These are phyloP conservation scores for Sphagnum magellanicum DNA, from an alignment of 228 moss, liverwort and hornwort species.

Conservation along the genomic window DNA sequence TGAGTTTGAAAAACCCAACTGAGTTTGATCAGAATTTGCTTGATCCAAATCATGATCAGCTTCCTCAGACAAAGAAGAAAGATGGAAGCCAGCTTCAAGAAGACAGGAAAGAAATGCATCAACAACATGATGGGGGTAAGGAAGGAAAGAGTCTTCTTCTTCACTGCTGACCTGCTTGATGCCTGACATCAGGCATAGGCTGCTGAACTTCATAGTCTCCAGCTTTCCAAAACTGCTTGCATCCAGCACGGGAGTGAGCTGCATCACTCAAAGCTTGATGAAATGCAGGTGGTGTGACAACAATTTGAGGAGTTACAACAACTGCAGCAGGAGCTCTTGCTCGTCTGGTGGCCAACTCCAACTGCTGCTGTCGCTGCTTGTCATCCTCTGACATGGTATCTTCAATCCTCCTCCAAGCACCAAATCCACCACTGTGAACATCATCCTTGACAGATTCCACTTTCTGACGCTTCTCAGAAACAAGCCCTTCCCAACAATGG, in stretches of 20 bases:
- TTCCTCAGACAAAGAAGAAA: too few relatives aligned
- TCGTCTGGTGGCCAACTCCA: conserved; percentile 7
- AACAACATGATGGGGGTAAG: too few relatives aligned
- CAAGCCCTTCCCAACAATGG: conserved; percentile 18
- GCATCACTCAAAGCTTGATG: conserved; percentile 22
- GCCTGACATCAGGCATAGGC: conserved; percentile 16
- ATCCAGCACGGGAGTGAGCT: conserved; percentile 12
- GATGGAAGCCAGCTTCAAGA: too few relatives aligned
- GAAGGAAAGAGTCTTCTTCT: too few relatives aligned
- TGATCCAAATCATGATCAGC: too few relatives aligned
- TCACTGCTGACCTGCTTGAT: conserved; percentile 27
- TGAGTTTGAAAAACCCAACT: too few relatives aligned
- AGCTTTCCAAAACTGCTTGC: conserved; percentile 55
- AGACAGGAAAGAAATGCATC: too few relatives aligned
- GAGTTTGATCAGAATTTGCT: too few relatives aligned
- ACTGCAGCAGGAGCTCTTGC: conserved; percentile 1
- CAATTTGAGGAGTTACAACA: conserved; percentile 17
- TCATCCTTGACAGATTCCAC: conserved; percentile 27
- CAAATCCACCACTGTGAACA: conserved; percentile 3
- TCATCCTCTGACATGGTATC: conserved; percentile 17
- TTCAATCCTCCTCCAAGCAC: conserved; percentile 13
- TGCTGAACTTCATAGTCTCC: conserved; percentile 45
- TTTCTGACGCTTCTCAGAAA: conserved; percentile 41
- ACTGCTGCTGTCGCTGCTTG: conserved; percentile 20
- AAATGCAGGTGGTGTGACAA: conserved; percentile 26